Base-by-base conservation (phyloP, 2,329 filamentous ascomycete species). In the Colletotrichum eremochloae region DNA sequence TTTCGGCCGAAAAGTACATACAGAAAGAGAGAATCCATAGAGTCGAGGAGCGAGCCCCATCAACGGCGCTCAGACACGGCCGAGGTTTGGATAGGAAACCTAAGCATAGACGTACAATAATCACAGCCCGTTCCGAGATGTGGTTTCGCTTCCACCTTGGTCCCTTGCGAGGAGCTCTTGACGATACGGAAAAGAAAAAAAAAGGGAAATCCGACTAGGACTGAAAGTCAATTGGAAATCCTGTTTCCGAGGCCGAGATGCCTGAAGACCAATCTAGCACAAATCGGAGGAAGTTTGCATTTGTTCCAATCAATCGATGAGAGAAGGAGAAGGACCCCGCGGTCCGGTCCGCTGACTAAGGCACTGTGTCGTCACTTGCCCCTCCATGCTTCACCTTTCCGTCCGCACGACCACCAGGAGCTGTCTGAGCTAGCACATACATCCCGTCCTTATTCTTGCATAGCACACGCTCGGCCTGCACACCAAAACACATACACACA, bases 31-130 rank as follows among this genome's bases (percentile, higher is more conserved):
- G 18, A 31, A 18, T 31, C n/a, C 46, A 40, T 40, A 12, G 20
- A 52, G 14, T 40, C 20, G 24, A 46, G n/a, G 33, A 29, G 60
- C 31, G 33, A 29, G 44, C 18, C 44, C n/a, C 60, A 40, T 50
- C 2, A 48, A n/a, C 44, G 46, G 44, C 46, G 60, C 60, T 63
- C 60, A 63, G 60, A 48, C 46, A 31, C 20, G 46, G 24, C 60
- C 60, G 46, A 63, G 60, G 44, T 52, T 63, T 52, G 60, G 60
- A 29, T 63, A 63, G 60, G 44, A 63, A 57, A 57, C 31, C 46
- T 63, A 50, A 52, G 60, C 60, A 63, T 63, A 50, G 60, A 63
- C 60, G 33, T 63, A 38, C 12, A 63, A 36, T 40, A 63, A 63
- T 52, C 20, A 48, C 46, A 52, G 55, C 33, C 33, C 36, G 12